phyloP scores from a whole-genome alignment of 495 filamentous ascomycete genomes.

The Talaromyces wortmannii region DNA sequence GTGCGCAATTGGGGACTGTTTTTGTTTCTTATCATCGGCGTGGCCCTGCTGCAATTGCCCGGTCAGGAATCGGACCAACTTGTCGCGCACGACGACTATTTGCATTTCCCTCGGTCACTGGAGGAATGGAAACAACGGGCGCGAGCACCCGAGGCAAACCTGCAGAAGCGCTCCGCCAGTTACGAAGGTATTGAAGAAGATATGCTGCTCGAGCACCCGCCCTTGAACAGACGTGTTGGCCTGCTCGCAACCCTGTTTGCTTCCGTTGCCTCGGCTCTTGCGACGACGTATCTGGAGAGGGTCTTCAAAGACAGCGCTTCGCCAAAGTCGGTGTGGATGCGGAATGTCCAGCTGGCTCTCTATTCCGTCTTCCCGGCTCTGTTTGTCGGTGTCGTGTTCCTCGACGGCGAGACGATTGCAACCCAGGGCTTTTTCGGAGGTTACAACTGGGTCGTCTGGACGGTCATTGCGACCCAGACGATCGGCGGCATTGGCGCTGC shows the following conservation, averaged over 20 bases:
- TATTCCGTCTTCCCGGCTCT: constrained; percentile 86
- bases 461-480: constrained; percentile 74
- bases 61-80: constrained; percentile 39
- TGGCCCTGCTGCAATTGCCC: constrained; percentile 83
- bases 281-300: constrained; percentile 92
- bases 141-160: constrained; percentile 25
- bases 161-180: constrained; percentile 77
- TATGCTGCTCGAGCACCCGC: constrained; percentile 50
- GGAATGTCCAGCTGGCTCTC: constrained; percentile 89
- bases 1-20: constrained; percentile 72
- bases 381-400: constrained; percentile 76
- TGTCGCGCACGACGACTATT: constrained; percentile 46
- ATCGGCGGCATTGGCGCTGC: constrained; percentile 76
- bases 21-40: constrained; percentile 71
- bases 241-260: constrained; percentile 69
- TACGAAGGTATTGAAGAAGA: constrained; percentile 92
- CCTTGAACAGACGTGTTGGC: constrained; percentile 72
- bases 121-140: constrained; percentile 43
- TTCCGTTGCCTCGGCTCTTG: constrained; percentile 72
- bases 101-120: constrained; percentile 69
- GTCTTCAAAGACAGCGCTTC: constrained; percentile 75
- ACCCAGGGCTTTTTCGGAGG: constrained; percentile 86
- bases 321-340: constrained; percentile 73
- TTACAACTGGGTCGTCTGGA: constrained; percentile 89
- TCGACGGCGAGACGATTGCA: constrained; percentile 78